Conservation (phyloP, 2,329 filamentous ascomycete genomes). For the Fusarium sp. region DNA sequence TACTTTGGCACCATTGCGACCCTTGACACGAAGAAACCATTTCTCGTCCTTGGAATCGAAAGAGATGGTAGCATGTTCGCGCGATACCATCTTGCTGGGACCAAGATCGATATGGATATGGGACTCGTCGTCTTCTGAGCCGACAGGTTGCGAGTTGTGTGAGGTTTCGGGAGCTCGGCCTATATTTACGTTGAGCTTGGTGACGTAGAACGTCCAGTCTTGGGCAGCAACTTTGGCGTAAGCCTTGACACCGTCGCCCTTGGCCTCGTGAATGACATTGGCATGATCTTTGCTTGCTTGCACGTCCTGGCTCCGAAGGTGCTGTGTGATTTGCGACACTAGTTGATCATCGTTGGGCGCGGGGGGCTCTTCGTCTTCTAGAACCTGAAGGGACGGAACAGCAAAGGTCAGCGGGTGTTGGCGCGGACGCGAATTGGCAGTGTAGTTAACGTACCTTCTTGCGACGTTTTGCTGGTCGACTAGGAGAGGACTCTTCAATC, state of each 20-base stretch:
- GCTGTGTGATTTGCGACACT: constrained; percentile 67
- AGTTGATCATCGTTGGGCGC: constrained; percentile 66
- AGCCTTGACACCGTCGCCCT: constrained; percentile 73
- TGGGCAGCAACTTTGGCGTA: constrained; percentile 86
- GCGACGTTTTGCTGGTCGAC: constrained; percentile 72
- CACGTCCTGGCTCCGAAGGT: constrained; percentile 62
- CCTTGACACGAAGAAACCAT: constrained; percentile 90
- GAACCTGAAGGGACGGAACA: constrained; percentile 49
- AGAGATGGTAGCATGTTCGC: constrained; percentile 79
- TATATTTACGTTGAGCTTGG: constrained; percentile 79
- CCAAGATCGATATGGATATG: constrained; percentile 87
- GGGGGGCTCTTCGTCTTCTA: constrained; percentile 54
- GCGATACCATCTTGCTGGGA: constrained; percentile 83
- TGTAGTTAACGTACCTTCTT: constrained; percentile 63
- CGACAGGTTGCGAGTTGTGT: constrained; percentile 54
- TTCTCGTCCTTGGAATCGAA: constrained; percentile 76
- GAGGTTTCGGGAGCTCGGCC: constrained; percentile 73
- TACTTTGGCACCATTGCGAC: constrained; percentile 89
- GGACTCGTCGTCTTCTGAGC: constrained; percentile 61
- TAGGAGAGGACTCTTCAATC: constrained; percentile 68
- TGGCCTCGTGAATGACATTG: constrained; percentile 72
- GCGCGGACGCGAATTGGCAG: constrained; percentile 4
- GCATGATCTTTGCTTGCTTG: constrained; percentile 72
- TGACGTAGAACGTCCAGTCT: constrained; percentile 88
- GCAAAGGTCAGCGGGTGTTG: constrained; percentile 24